A percentile compares a stretch with the other conserved stretches of the same genome.
Conservation (phyloP, 176 grass and related monocot species). For the Phoenix dactylifera region DNA sequence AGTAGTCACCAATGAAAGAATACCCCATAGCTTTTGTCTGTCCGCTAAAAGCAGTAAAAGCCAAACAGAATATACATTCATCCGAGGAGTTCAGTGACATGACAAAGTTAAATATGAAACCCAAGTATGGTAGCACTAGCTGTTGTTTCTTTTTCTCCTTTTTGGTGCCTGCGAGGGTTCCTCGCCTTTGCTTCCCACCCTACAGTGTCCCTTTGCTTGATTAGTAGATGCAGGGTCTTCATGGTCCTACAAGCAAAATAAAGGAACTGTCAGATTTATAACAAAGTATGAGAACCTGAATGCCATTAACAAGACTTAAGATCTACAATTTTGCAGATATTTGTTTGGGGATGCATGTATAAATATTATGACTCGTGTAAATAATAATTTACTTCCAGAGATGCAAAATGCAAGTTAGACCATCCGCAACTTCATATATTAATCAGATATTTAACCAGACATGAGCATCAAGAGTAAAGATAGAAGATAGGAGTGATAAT, state of each 20-base stretch:
- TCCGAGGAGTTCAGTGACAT: slow-evolving; percentile 2
- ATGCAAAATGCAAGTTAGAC: too few species aligned
- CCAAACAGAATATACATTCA: slow-evolving; percentile 51
- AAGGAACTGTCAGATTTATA: too few species aligned
- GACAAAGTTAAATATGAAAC: background rate
- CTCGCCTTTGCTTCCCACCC: slow-evolving; percentile 4
- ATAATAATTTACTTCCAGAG: too few species aligned
- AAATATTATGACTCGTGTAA: too few species aligned
- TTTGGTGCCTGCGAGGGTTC: slow-evolving; percentile 34
- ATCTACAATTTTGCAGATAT: too few species aligned
- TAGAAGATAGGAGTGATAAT: too few species aligned
- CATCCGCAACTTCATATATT: too few species aligned
- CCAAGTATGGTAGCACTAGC: slow-evolving; percentile 12
- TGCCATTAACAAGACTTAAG: too few species aligned
- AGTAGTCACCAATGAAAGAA: slow-evolving; percentile 34
- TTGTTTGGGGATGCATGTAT: too few species aligned
- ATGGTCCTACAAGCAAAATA: slow-evolving; percentile 22
- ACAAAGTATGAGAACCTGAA: too few species aligned
- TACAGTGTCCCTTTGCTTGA: slow-evolving; percentile 22
- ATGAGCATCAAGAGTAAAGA: too few species aligned
- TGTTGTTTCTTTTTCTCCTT: slow-evolving; percentile 40
- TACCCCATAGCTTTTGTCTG: slow-evolving; percentile 11
- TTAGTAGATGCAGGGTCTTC: slow-evolving; percentile 16
- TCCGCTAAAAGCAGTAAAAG: slow-evolving; percentile 7
- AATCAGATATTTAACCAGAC: too few species aligned